These are phyloP conservation scores for Zelonia costaricensis DNA, from an alignment of 208 protist genomes.

Conservation along the genomic window DNA sequence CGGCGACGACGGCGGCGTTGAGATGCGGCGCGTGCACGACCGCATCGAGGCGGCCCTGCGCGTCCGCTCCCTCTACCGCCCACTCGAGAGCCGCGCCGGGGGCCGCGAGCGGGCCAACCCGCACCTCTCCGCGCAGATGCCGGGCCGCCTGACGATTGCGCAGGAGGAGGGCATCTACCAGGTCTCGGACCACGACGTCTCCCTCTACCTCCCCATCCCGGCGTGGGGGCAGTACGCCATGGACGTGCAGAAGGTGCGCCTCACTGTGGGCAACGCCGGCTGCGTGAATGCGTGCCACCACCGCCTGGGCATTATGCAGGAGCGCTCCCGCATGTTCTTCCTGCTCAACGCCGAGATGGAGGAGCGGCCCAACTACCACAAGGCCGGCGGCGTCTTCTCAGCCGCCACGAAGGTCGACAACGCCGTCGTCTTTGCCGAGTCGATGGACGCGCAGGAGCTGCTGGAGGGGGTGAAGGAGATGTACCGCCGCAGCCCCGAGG, in stretches of 20 bases:
- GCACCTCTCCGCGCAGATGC: slow-evolving; percentile 22
- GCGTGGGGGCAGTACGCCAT: slow-evolving; percentile 66
- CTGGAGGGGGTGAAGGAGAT: slow-evolving; percentile 78
- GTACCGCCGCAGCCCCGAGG: slow-evolving; percentile 62
- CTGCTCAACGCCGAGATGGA: slow-evolving; percentile 90
- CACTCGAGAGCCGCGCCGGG: slow-evolving; percentile 3
- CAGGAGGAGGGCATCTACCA: slow-evolving; percentile 68
- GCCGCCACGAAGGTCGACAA: slow-evolving; percentile 84
- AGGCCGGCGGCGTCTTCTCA: slow-evolving; percentile 87
- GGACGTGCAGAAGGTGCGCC: slow-evolving; percentile 73
- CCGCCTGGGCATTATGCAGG: slow-evolving; percentile 91
- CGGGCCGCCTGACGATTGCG: slow-evolving; percentile 44
- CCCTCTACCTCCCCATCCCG: slow-evolving; percentile 34
- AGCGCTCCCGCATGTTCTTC: slow-evolving; percentile 92
- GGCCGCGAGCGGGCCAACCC: slow-evolving; percentile 15
- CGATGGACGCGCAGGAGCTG: slow-evolving; percentile 79
- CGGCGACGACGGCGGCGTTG: slow-evolving; percentile 88
- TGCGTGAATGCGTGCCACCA: slow-evolving; percentile 84
- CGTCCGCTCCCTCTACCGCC: slow-evolving; percentile 64
- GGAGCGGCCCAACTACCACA: slow-evolving; percentile 72
- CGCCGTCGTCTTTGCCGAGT: slow-evolving; percentile 65
- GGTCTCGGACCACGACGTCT: slow-evolving; percentile 53
- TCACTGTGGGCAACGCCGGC: slow-evolving; percentile 70
- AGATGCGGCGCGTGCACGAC: slow-evolving; percentile 84
- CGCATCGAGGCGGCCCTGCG: slow-evolving; percentile 74